Evolutionary conservation across 768 basidiomycete genomes (phyloP).

Genomic region (Crucibulum laeve): DNA sequence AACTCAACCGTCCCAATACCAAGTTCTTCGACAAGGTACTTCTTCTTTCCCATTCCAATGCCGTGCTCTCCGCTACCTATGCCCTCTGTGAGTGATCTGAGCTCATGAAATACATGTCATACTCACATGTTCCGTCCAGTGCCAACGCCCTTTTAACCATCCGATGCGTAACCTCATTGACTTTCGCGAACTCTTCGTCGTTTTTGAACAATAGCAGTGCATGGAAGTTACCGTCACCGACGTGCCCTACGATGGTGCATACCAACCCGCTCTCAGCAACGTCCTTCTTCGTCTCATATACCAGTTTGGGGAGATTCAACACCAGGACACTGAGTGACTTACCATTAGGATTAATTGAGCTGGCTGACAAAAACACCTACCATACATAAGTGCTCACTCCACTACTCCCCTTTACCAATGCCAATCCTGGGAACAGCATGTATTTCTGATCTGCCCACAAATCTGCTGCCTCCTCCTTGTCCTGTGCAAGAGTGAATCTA

Average conservation of each 20-base stretch:
- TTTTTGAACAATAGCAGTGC: constrained; percentile 56
- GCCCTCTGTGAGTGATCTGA: neutral
- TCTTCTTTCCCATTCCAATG: constrained; percentile 80
- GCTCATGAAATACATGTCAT: neutral
- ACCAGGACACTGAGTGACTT: constrained; percentile 47
- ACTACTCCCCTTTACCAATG: constrained; percentile 49
- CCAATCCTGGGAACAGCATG: constrained; percentile 51
- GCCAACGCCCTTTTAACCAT: constrained; percentile 67
- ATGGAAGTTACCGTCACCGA: constrained; percentile 61
- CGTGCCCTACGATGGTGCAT: constrained; percentile 69
- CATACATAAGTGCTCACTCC: constrained; percentile 79
- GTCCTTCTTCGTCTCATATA: constrained; percentile 71
- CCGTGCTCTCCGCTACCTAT: constrained; percentile 82
- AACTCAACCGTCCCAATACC: constrained; percentile 78
- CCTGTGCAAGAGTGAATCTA: constrained; percentile 61
- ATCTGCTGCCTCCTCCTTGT: constrained; percentile 58
- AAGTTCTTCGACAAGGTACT: constrained; percentile 75
- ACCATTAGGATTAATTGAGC: neutral
- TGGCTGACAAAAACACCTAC: constrained; percentile 23
- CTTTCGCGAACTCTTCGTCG: constrained; percentile 45
- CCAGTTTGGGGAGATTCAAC: constrained; percentile 58
- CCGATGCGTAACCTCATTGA: constrained; percentile 42
- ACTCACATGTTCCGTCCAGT: constrained; percentile 72
- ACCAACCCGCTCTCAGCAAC: constrained; percentile 49
- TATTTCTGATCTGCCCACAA: constrained; percentile 79